These are phyloP conservation scores for Boletus insuetus DNA, from an alignment of 768 basidiomycete species.

Conservation along the genomic window DNA sequence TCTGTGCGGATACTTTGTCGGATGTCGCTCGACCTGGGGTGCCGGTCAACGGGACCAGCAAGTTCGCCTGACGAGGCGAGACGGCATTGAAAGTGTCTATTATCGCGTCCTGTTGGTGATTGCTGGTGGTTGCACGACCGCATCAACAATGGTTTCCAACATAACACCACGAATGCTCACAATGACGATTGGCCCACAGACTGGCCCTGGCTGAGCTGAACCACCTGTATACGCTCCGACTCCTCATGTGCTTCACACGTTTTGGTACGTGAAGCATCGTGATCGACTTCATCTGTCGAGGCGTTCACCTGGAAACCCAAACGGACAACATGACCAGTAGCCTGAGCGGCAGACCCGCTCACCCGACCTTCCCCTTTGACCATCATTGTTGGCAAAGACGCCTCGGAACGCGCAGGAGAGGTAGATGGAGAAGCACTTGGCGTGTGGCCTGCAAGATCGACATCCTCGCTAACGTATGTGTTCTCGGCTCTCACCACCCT, in stretches of 20 bases:
- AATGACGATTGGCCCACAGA: background rate
- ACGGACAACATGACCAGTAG: background rate
- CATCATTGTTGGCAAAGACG: background rate
- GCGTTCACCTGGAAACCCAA: background rate
- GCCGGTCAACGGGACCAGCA: background rate
- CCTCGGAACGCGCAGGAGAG: background rate
- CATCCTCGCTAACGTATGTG: background rate
- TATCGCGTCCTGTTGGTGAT: background rate
- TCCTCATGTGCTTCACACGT: background rate
- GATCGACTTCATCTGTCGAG: background rate
- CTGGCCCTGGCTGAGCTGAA: background rate
- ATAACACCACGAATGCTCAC: background rate
- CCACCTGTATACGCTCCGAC: background rate
- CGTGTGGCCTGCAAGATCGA: no score
- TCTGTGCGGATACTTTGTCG: background rate
- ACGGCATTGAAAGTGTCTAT: background rate
- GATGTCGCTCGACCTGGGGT: background rate
- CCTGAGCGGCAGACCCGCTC: background rate
- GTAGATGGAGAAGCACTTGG: background rate
- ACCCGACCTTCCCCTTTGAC: background rate
- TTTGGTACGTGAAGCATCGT: background rate
- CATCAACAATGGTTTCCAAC: background rate
- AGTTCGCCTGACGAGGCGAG: background rate
- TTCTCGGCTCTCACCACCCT: background rate
- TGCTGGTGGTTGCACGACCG: background rate